phyloP scores from a whole-genome alignment of 805 yeast genomes.

The Saturnispora halmiae region DNA sequence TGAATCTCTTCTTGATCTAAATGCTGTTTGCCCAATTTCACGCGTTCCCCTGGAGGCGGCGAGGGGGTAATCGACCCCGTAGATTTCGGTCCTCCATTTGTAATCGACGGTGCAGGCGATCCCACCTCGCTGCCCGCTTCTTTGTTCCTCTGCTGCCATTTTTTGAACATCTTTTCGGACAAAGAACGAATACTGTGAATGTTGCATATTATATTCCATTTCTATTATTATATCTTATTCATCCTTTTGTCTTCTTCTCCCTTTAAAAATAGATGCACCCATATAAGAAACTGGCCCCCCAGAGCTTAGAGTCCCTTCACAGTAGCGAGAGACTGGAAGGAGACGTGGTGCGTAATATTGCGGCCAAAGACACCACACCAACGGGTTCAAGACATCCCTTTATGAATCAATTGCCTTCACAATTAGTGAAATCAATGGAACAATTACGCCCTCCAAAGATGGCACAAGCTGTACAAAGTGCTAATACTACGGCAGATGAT shows the following conservation, averaged over 20 bases:
- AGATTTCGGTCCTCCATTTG: background rate
- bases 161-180: background rate
- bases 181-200: background rate
- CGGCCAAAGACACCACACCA: background rate
- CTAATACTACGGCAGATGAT: background rate
- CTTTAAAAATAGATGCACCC: no score
- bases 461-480: background rate
- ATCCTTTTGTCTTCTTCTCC: no score
- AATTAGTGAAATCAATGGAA: slow-evolving; percentile 11
- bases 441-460: background rate
- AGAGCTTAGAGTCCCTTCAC: background rate
- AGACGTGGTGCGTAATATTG: no score
- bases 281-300: slow-evolving; percentile 8
- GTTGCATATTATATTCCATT: no score
- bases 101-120: background rate
- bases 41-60: background rate
- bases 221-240: no score
- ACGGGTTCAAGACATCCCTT: slow-evolving; percentile 11
- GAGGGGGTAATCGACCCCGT: background rate
- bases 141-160: background rate
- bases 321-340: no score
- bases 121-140: background rate
- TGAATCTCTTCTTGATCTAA: no score
- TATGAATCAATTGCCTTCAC: slow-evolving; percentile 12
- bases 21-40: no score